Base-by-base conservation (phyloP, 2,329 filamentous ascomycete genomes). In the Colletotrichum simmondsii region DNA sequence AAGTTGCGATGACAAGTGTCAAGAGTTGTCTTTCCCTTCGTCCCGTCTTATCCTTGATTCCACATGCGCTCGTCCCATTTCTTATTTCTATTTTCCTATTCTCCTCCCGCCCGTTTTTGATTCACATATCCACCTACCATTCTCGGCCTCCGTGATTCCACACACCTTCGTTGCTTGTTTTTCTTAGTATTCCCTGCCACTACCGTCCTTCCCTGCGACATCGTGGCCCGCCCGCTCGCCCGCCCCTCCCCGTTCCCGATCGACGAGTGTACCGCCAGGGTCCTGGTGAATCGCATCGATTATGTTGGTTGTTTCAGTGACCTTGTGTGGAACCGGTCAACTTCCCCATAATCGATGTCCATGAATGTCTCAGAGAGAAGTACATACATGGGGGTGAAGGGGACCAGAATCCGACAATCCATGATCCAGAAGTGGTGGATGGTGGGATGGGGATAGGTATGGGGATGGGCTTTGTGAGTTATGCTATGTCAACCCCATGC, bases 401-500 rank as follows among this genome's bases (percentile, higher is more conserved):
- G 32, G 32, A 35, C 16, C 35, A 61, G 24, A 11, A 52, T 19
- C 26, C 16, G 42, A 19, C 12, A 6, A 6, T 8, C 24, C 32
- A 35, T 35, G 32, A 52, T 53, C 37, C 37, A 42, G 37, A 42
- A 42, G 37, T 42, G 37, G 37, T 42, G 37, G 37, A 16, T 42
- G 37, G 37, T 19, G 1, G 42, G 42, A 49, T n/a, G 42, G 3
- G 30, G 10, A 32, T 32, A 32, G 30, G 30, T 19, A 49, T n/a
- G 42, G 42, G 42, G 19, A 49, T 19, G 42, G 42, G 14, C 37
- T 49, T 49, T 49, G 42, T 49, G 42, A 49, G 42, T 26, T 46
- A 66, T 42, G 49, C 65, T 68, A 65, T 65, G 72, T 35, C 61
- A 37, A 32, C 19, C 28, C 24, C 26, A 30, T 57, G 54, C 19